These are phyloP conservation scores for Apiospora saccharicola DNA, from an alignment of 2,329 filamentous ascomycete genomes.

Conservation along the genomic window DNA sequence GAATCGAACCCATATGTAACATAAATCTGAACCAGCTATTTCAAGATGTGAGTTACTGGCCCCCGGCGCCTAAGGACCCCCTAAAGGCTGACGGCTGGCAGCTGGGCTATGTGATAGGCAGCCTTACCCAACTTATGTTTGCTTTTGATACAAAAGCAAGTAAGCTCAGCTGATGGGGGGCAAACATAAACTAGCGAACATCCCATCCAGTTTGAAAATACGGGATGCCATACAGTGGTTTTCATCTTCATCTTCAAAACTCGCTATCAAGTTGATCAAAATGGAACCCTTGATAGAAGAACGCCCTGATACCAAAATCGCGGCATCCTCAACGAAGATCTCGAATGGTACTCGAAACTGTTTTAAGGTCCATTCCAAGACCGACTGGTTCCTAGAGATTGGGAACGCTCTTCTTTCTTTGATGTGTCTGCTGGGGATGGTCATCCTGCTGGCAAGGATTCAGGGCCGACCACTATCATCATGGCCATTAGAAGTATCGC, in stretches of 20 bases:
- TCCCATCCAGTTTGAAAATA: not conserved
- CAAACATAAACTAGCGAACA: not conserved
- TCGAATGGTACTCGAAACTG: not conserved
- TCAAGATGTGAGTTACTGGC: not conserved
- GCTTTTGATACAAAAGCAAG: not conserved
- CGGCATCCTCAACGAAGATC: not conserved
- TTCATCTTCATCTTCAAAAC: not conserved
- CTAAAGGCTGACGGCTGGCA: not conserved
- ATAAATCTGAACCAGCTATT: not conserved
- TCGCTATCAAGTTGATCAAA: not conserved
- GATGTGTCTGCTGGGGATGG: slow-evolving; percentile 4
- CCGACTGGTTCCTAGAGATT: slow-evolving; percentile 19
- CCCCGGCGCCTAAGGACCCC: not conserved
- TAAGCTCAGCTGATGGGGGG: not conserved
- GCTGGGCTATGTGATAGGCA: not conserved
- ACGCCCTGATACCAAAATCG: not conserved
- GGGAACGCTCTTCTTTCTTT: slow-evolving; percentile 14
- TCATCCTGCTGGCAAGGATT: slow-evolving; percentile 10
- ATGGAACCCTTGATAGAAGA: not conserved
- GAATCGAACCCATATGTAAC: not conserved
- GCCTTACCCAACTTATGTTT: not conserved
- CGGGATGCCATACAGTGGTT: not conserved
- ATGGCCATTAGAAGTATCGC: slow-evolving; percentile 18
- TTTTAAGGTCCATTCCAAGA: not conserved
- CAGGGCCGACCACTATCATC: not conserved